Evolutionary conservation across 352 stramenopile genomes (phyloP), one percentile per base, ranked within the genome.

Genomic region (Globisporangium viniferum): DNA sequence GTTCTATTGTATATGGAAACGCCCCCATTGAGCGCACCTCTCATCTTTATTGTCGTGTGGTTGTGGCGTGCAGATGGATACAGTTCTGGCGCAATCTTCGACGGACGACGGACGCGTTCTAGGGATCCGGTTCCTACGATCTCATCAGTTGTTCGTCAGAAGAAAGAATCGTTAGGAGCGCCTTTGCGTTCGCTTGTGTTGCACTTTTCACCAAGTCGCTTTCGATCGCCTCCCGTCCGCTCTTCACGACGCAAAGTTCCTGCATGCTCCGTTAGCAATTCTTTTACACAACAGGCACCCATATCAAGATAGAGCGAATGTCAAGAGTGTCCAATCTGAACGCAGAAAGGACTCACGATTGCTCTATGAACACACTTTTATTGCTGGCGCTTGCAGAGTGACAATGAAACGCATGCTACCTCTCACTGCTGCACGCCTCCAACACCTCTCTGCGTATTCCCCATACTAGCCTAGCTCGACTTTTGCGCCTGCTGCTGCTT

Each of bases 321-420:
- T 5, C 18, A 51, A 22, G 27, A 9, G 24, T 5, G 9, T 33
- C 27, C 22, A 59, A 15, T 5, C 5, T 18, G 2, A 12, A 27
- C 54, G 8, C 2, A 54, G 12, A 7, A 29, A 24, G n/a, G 12
- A 62, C 56, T 14, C n/a, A 7, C 24, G 56, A 62, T 62, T 24
- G 56, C 56, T 62, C 56, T 62, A 62, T 62, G 56, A 61, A 62
- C 56, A 31, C 33, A 48, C 22, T 24, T 31, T 36, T 48, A 29
- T 31, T 61, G 33, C 31, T 46, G 33, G 5, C n/a, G 20, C 31
- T 60, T 35, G 5, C 54, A 24, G 15, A 14, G 5, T 59, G 12
- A 22, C 53, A 58, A 33, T 6, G 53, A 7, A 14, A 36, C 12
- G 3, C 22, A 14, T 33, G 29, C 27, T 8, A 18, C 44, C 44